Evolutionary conservation across 257 asterid species (phyloP), one percentile per base, ranked within the genome.

Genomic region (Anisodus acutangulus): DNA sequence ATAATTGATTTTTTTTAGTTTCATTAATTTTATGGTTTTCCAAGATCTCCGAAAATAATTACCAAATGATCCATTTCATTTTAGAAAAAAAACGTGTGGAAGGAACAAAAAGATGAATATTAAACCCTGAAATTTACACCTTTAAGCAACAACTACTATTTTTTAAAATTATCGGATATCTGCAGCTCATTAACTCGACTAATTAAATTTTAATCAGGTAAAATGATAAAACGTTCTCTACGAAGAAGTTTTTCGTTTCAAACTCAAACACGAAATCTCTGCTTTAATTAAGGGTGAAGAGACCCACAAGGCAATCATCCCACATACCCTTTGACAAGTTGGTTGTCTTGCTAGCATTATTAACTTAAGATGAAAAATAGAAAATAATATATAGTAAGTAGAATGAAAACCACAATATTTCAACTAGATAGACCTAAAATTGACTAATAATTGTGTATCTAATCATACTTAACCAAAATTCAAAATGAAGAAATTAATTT

Each of bases 401-500:
- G 16, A 41, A 45, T 17, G 17, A 9, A 45, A 72, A 19, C 10
- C 41, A n/a, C 39, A 45, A n/a, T 19, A 19, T 47, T 72, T 74
- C 43, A 49, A 74, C n/a, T 22, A 71, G 43, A 43, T 71, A 72
- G 12, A 47, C 41, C n/a, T 72, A 22, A 47, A 72, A 47, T 19
- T 72, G 60, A 72, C 59, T 72, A 10, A 47, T 72, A 43, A 2
- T 47, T 72, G 0, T 72, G 54, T 39, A 71, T 9, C 57, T 71
- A 71, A 71, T 47, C 35, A 47, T 22, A 16, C 41, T n/a, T 72
- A 47, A 41, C 80, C 1, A 72, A 72, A 47, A 2, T 19, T 74
- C 58, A 49, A 71, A 74, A 11, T 74, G 31, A 74, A n/a, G 11
- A 74, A 47, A 74, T 74, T 47, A 74, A 10, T 74, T 72, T 74